phyloP scores from a whole-genome alignment of 345 rosid genomes.

The Gossypium sturtianum region DNA sequence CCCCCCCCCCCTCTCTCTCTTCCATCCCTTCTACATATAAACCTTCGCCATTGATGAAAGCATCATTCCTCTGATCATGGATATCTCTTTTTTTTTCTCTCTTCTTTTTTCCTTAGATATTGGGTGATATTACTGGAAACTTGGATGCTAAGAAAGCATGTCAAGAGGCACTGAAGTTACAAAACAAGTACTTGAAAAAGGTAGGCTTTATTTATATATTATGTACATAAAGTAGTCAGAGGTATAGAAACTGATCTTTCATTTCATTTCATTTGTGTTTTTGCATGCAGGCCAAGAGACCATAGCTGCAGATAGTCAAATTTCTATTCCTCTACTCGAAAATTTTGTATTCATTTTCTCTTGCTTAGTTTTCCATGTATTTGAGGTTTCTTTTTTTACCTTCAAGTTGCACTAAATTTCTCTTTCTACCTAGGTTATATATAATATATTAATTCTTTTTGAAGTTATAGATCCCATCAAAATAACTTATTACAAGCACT shows the following conservation, averaged over 20 bases:
- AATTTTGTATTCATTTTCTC: neutral
- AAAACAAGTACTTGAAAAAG: constrained; percentile 70
- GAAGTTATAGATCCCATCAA: too few species aligned
- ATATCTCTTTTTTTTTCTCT: neutral
- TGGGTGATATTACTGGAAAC: constrained; percentile 65
- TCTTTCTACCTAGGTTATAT: too few species aligned
- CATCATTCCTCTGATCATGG: neutral
- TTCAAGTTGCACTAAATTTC: too few species aligned
- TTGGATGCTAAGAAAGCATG: constrained; percentile 85
- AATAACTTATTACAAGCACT: too few species aligned
- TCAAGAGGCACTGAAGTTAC: constrained; percentile 71
- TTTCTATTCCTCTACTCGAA: neutral
- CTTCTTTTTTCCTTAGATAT: constrained; percentile 39
- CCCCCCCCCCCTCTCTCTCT: constrained; percentile 4
- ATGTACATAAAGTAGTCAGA: neutral
- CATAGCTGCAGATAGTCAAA: constrained; percentile 6
- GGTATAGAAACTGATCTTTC: neutral
- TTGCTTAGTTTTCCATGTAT: neutral
- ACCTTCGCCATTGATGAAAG: neutral
- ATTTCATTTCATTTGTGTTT: neutral
- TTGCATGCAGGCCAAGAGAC: constrained; percentile 42
- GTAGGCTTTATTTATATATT: constrained; percentile 23
- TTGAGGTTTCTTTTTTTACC: too few species aligned
- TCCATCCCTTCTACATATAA: neutral
- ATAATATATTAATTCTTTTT: too few species aligned